These are phyloP conservation scores for Balamuthia mandrillaris DNA, from an alignment of 208 protist species.

Conservation along the genomic window DNA sequence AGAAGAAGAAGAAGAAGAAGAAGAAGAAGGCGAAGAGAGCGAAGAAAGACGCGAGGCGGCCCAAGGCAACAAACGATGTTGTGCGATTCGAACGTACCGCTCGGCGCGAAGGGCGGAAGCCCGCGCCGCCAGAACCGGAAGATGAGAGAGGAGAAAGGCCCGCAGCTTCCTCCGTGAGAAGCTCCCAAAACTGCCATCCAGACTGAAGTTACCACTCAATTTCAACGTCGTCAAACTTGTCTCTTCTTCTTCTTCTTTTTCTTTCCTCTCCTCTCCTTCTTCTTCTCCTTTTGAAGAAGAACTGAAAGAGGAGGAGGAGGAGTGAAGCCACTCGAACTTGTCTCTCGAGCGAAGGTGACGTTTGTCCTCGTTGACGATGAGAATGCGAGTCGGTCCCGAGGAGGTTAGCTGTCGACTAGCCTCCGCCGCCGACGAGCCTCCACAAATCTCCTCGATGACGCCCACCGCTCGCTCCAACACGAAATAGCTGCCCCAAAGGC, in stretches of 20 bases:
- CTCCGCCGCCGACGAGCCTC: background rate
- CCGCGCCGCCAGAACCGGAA: background rate
- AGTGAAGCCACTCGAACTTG: no score
- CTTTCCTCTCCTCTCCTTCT: background rate
- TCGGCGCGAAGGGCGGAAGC: background rate
- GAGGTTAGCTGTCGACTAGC: background rate
- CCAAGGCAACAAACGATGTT: no score
- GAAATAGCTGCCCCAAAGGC: slow-evolving; percentile 25
- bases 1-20: no score
- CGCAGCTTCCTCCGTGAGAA: slow-evolving; percentile 6
- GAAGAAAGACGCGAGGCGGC: no score
- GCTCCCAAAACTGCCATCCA: background rate
- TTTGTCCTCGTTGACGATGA: slow-evolving; percentile 6
- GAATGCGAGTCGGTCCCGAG: background rate
- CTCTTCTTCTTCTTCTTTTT: background rate
- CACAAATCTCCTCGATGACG: slow-evolving; percentile 19
- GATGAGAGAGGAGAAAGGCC: background rate
- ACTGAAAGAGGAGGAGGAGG: background rate
- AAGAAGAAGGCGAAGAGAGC: no score
- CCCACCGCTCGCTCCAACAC: background rate
- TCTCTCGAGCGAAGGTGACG: background rate
- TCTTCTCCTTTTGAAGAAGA: background rate
- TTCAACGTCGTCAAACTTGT: background rate
- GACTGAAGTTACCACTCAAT: background rate
- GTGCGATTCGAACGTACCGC: no score